phyloP scores from a whole-genome alignment of 176 grass and related monocot species.

The Phyllostachys edulis region DNA sequence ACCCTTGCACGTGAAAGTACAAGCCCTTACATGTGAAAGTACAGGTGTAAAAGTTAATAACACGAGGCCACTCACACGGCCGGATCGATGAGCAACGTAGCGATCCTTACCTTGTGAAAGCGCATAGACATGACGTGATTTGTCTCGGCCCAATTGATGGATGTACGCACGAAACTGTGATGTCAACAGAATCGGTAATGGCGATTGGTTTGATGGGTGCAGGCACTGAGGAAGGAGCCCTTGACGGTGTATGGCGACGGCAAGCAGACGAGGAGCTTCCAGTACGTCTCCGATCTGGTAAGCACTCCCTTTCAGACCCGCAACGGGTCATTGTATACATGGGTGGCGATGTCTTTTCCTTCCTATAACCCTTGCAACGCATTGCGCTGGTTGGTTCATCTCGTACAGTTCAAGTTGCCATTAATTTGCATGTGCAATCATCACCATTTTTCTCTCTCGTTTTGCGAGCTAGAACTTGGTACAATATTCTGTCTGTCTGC shows the following conservation, averaged over 20 bases:
- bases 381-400: neutral
- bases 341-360: neutral
- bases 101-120: neutral
- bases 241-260: constrained; percentile 97
- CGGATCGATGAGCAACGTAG: neutral
- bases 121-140: neutral
- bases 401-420: neutral
- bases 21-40: neutral
- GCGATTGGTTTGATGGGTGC: neutral
- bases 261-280: constrained; percentile 98
- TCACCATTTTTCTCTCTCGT: neutral
- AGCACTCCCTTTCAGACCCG: constrained; percentile 13
- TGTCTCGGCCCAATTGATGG: neutral
- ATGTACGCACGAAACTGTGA: neutral
- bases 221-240: constrained; percentile 94
- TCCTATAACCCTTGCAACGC: neutral
- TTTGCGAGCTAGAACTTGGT: neutral
- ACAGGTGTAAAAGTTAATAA: neutral
- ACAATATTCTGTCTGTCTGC: neutral
- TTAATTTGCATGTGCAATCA: neutral
- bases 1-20: too few relatives aligned
- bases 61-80: neutral
- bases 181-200: neutral
- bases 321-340: neutral
- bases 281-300: constrained; percentile 98